Evolutionary conservation across 2,329 filamentous ascomycete genomes (phyloP).

Genomic region (Sclerotinia glacialis): DNA sequence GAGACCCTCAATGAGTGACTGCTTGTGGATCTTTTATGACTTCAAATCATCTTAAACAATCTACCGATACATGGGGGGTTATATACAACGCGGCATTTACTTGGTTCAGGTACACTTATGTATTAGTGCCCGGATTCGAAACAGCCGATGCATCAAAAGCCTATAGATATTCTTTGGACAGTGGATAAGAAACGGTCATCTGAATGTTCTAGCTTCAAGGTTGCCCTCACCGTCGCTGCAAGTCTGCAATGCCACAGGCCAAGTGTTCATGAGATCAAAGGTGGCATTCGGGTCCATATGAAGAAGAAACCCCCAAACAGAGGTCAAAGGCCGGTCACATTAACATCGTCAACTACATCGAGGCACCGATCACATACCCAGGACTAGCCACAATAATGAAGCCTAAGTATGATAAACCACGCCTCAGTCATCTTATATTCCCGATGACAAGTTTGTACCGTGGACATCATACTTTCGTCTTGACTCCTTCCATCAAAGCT

Average conservation of each 20-base stretch:
- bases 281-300: not conserved
- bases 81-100: not conserved
- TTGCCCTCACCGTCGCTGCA: not conserved
- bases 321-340: not conserved
- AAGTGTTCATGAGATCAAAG: constrained; percentile 9
- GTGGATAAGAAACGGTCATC: not conserved
- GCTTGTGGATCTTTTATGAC: not conserved
- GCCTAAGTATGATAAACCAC: not conserved
- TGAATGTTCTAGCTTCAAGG: constrained; percentile 7
- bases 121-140: not conserved
- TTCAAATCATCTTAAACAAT: not conserved
- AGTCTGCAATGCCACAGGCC: constrained; percentile 7
- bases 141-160: not conserved
- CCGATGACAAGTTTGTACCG: not conserved
- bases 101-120: not conserved
- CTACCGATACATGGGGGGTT: not conserved
- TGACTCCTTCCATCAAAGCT: not conserved
- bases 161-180: not conserved
- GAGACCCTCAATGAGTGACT: not conserved
- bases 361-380: not conserved
- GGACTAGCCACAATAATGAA: not conserved
- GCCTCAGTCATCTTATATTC: not conserved
- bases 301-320: not conserved
- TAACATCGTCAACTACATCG: not conserved
- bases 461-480: not conserved